Conservation (phyloP, 345 rosid species). For the Boechera retrofracta region DNA sequence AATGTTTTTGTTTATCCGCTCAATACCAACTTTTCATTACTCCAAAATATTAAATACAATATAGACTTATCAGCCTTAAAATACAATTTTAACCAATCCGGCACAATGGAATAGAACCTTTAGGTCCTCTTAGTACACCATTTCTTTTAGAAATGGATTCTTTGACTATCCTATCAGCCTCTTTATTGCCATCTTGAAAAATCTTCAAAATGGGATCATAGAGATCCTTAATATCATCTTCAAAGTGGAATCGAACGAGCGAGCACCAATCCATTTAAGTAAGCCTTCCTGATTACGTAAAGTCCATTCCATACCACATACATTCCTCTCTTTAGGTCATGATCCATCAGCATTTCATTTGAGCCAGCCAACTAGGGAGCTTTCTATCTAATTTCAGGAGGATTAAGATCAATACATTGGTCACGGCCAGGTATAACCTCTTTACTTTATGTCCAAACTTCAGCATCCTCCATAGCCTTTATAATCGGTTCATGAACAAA, state of each 20-base stretch:
- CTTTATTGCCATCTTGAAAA: slow-evolving; percentile 4
- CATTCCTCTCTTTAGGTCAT: neutral
- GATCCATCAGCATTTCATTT: slow-evolving; percentile 1
- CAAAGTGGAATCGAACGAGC: neutral
- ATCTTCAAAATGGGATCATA: neutral
- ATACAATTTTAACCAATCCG: neutral
- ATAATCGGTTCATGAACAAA: neutral
- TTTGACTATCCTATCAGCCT: neutral
- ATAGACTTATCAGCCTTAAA: neutral
- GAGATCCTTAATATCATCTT: neutral
- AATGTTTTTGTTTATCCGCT: neutral
- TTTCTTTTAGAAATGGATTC: neutral
- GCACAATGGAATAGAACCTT: neutral
- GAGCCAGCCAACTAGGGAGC: neutral
- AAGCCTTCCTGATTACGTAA: neutral
- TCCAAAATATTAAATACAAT: neutral
- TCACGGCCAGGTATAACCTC: neutral
- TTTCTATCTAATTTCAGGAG: neutral
- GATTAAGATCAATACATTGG: neutral
- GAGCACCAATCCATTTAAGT: neutral
- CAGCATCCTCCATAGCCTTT: neutral
- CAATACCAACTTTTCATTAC: neutral
- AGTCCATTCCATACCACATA: neutral
- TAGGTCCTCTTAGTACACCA: neutral
- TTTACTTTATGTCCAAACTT: neutral